Conservation (phyloP, 2,329 filamentous ascomycete species). For the Aspergillus sp. region DNA sequence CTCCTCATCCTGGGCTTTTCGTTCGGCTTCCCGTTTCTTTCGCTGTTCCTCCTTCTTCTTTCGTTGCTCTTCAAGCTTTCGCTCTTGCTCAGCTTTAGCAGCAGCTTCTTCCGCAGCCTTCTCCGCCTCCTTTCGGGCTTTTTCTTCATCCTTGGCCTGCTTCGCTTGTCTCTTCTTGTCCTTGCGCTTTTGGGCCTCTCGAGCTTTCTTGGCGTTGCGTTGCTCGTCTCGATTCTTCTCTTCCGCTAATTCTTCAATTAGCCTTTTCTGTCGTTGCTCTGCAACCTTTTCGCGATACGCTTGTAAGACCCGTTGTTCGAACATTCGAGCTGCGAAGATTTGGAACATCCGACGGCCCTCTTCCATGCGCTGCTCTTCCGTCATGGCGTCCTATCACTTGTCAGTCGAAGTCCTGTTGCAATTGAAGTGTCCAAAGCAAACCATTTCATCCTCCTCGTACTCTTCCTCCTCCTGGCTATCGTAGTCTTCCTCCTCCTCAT, state of each 20-base stretch:
- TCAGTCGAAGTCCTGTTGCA: slow-evolving; percentile 30
- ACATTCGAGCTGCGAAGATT: slow-evolving; percentile 98
- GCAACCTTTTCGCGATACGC: slow-evolving; percentile 99
- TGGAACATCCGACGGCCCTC: slow-evolving; percentile 98
- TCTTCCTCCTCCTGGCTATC: slow-evolving; percentile 65
- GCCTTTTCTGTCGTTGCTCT: slow-evolving; percentile 82
- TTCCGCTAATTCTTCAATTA: slow-evolving; percentile 87
- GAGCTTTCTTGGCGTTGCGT: slow-evolving; percentile 87
- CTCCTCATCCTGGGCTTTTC: slow-evolving; percentile 87
- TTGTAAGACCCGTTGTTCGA: slow-evolving; percentile 92
- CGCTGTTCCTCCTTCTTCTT: slow-evolving; percentile 85
- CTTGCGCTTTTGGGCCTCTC: slow-evolving; percentile 92
- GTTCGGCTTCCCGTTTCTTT: slow-evolving; percentile 86
- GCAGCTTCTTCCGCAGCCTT: slow-evolving; percentile 84
- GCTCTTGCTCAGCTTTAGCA: slow-evolving; percentile 71
- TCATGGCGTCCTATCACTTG: slow-evolving; percentile 79
- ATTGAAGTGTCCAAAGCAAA: slow-evolving; percentile 32
- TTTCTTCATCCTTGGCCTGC: slow-evolving; percentile 85
- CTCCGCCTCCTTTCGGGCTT: slow-evolving; percentile 81
- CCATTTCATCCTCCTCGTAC: slow-evolving; percentile 66
- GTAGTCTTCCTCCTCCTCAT: slow-evolving; percentile 71
- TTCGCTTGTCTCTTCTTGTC: slow-evolving; percentile 90
- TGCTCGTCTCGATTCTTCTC: slow-evolving; percentile 74
- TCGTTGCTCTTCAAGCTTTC: slow-evolving; percentile 76
- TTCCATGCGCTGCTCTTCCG: slow-evolving; percentile 97